A percentile compares a stretch with the other conserved stretches of the same genome.
phyloP scores from a whole-genome alignment of 1,284 basidiomycete genomes.

The Neonothopanus nambi region DNA sequence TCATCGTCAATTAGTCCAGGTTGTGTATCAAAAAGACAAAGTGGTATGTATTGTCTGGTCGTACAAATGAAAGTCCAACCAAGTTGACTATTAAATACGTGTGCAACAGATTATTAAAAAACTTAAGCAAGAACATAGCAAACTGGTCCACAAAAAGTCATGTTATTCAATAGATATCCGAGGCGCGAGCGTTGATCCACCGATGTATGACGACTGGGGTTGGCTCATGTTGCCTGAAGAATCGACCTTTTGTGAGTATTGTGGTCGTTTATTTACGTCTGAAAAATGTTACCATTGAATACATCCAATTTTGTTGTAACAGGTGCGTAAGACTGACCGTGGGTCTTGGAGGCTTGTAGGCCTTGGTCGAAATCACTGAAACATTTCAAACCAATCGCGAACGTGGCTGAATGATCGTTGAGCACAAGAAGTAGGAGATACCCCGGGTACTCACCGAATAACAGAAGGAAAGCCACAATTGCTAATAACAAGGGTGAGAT shows the following conservation, averaged over 20 bases:
- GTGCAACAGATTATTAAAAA: no score
- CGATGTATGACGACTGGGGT: conserved; percentile 38
- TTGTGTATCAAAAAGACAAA: no score
- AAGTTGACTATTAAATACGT: no score
- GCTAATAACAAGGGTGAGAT: conserved; percentile 40
- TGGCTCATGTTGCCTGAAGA: conserved; percentile 48
- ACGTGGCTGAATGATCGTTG: conserved; percentile 43
- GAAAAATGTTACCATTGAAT: conserved; percentile 35
- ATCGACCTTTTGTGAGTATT: conserved; percentile 38
- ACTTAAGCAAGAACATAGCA: no score
- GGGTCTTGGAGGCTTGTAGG: conserved; percentile 64
- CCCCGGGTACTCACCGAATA: conserved; percentile 39
- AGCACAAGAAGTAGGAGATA: background rate
- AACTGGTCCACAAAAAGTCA: background rate
- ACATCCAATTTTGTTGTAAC: conserved; percentile 27
- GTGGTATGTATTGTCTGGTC: no score
- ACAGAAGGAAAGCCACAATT: conserved; percentile 69
- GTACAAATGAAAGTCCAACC: no score
- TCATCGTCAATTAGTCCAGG: no score
- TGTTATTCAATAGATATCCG: conserved; percentile 52
- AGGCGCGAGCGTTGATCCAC: conserved; percentile 40
- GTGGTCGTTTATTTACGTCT: conserved; percentile 50
- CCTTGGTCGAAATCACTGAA: conserved; percentile 80
- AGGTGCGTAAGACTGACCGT: conserved; percentile 59
- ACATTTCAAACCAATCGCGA: conserved; percentile 73